Evolutionary conservation across 139 green algal species (phyloP).

Genomic region (Trebouxia sp.): DNA sequence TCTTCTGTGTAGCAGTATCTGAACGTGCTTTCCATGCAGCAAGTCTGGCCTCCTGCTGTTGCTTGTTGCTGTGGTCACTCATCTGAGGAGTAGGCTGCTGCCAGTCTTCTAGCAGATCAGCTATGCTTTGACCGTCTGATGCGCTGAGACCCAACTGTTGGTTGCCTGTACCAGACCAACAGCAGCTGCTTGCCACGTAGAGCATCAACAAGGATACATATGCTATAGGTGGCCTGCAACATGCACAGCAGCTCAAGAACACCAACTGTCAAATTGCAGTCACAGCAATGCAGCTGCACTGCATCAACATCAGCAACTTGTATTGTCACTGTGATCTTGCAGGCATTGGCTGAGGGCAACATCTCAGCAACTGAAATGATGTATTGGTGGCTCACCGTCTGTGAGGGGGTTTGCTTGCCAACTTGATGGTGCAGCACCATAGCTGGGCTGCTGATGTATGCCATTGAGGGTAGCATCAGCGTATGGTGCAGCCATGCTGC

Average conservation of each 20-base stretch:
- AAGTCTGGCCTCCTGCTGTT: conserved; percentile 16
- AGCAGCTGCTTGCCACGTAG: neutral
- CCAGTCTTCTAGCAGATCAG: neutral
- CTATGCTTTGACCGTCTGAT: neutral
- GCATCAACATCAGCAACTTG: neutral
- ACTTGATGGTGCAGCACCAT: neutral
- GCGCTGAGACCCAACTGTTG: neutral
- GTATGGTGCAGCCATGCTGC: neutral
- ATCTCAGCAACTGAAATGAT: neutral
- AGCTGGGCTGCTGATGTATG: neutral
- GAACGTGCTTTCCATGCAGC: conserved; percentile 11
- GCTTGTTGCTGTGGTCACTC: conserved; percentile 7
- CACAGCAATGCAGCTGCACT: neutral
- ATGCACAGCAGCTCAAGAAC: neutral
- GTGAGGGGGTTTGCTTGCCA: neutral
- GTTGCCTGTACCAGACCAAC: neutral
- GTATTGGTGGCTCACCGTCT: neutral
- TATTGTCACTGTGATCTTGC: neutral
- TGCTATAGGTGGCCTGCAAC: neutral
- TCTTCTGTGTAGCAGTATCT: conserved; percentile 10
- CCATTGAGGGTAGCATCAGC: neutral
- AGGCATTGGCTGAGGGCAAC: neutral
- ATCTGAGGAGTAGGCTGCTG: neutral
- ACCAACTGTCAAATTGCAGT: neutral
- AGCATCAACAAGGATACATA: neutral